These are phyloP conservation scores for Leccinum huronense DNA, from an alignment of 1,284 basidiomycete species.

Conservation along the genomic window DNA sequence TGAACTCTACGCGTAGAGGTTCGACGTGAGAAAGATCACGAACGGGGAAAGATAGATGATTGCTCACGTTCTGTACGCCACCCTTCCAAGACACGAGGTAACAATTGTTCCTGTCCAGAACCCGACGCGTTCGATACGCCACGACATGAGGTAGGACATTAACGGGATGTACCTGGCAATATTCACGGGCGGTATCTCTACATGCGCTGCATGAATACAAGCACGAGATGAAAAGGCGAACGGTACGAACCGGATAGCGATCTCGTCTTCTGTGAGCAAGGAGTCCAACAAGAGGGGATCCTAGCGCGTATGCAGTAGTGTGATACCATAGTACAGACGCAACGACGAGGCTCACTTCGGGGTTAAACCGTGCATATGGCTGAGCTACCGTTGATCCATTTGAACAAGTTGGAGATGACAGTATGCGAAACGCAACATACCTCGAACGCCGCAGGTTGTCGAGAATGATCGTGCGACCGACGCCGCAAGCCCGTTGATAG, in stretches of 20 bases:
- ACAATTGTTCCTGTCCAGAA: conserved; percentile 65
- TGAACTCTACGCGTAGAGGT: conserved; percentile 58
- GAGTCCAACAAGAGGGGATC: conserved; percentile 78
- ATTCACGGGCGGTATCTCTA: conserved; percentile 82
- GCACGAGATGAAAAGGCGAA: not conserved
- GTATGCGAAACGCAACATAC: conserved; percentile 16
- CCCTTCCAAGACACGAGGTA: conserved; percentile 82
- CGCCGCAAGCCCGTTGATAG: conserved; percentile 13
- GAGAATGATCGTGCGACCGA: conserved; percentile 22
- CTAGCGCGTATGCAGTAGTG: conserved; percentile 36
- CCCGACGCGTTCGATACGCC: conserved; percentile 2
- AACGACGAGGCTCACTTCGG: conserved; percentile 32
- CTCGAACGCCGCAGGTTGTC: conserved; percentile 18
- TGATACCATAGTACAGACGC: conserved; percentile 1
- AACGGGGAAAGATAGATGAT: not conserved
- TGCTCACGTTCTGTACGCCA: conserved; percentile 82
- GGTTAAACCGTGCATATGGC: conserved; percentile 22
- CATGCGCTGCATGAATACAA: conserved; percentile 4
- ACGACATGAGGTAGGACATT: conserved; percentile 2
- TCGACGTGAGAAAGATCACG: not conserved
- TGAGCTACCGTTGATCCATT: conserved; percentile 21
- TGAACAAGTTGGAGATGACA: conserved; percentile 1
- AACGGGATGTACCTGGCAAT: conserved; percentile 65
- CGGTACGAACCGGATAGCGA: conserved; percentile 72
- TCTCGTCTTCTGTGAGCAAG: conserved; percentile 87